phyloP scores from a whole-genome alignment of 805 yeast species.

The Metschnikowia lunata region DNA sequence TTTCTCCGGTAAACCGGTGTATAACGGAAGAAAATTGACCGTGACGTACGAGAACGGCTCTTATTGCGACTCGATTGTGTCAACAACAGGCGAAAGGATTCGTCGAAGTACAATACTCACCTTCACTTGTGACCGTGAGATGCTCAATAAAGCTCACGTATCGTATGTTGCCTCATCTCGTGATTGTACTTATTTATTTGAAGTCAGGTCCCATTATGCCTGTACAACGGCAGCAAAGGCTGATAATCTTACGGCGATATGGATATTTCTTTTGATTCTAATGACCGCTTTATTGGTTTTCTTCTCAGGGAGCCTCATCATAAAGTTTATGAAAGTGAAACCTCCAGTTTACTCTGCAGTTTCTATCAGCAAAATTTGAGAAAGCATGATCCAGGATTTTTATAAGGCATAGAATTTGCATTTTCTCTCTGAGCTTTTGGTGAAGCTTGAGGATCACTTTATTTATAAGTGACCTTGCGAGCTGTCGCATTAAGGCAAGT shows the following conservation, averaged over 20 bases:
- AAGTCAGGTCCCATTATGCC: slow-evolving; percentile 78
- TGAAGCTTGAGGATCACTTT: too few relatives aligned
- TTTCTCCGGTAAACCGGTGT: slow-evolving; percentile 54
- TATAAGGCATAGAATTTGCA: neutral
- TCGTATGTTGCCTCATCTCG: slow-evolving; percentile 67
- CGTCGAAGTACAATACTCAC: slow-evolving; percentile 63
- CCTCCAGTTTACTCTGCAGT: slow-evolving; percentile 3
- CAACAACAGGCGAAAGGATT: slow-evolving; percentile 41
- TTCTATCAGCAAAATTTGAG: neutral
- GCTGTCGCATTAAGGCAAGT: too few relatives aligned
- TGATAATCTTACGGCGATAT: slow-evolving; percentile 23
- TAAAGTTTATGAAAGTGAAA: slow-evolving; percentile 15
- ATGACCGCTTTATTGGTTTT: slow-evolving; percentile 40
- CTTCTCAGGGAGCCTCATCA: slow-evolving; percentile 37
- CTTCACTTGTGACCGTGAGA: slow-evolving; percentile 76
- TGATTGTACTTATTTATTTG: slow-evolving; percentile 81
- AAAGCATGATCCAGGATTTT: neutral
- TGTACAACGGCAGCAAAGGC: slow-evolving; percentile 58
- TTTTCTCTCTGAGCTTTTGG: too few relatives aligned
- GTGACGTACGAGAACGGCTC: slow-evolving; percentile 70
- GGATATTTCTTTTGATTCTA: slow-evolving; percentile 56
- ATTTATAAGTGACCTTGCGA: too few relatives aligned
- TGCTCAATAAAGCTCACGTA: slow-evolving; percentile 57
- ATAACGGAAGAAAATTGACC: slow-evolving; percentile 67
- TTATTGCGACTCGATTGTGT: slow-evolving; percentile 42